These are phyloP conservation scores for Pholiota adiposa DNA, from an alignment of 1,284 basidiomycete species.

Conservation along the genomic window DNA sequence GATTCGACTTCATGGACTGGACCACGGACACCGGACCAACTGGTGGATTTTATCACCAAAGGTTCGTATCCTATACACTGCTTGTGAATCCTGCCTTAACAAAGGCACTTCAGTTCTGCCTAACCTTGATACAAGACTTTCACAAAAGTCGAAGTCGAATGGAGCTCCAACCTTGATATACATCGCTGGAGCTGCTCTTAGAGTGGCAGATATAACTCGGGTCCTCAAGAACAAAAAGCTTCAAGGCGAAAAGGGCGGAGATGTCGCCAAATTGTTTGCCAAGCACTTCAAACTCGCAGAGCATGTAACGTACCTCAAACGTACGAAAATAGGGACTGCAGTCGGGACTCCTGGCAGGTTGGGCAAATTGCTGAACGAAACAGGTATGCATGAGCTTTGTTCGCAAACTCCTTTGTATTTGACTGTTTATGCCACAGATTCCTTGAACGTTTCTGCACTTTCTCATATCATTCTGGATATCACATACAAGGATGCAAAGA, in stretches of 20 bases:
- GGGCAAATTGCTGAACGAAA: conserved; percentile 78
- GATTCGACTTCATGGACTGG: conserved; percentile 76
- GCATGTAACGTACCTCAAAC: conserved; percentile 75
- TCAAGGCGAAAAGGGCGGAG: conserved; percentile 77
- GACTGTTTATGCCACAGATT: conserved; percentile 48
- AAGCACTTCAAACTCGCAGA: conserved; percentile 85
- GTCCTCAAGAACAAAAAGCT: conserved; percentile 69
- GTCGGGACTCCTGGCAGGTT: conserved; percentile 84
- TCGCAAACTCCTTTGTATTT: background rate
- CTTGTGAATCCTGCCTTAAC: conserved; percentile 5
- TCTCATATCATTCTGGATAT: conserved; percentile 82
- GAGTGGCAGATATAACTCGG: conserved; percentile 78
- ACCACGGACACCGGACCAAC: conserved; percentile 67
- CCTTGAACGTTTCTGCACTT: conserved; percentile 69
- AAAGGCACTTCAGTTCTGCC: conserved; percentile 57
- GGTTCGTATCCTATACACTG: conserved; percentile 44
- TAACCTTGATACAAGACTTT: conserved; percentile 66
- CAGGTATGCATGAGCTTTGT: conserved; percentile 50
- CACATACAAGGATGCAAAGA: conserved; percentile 73
- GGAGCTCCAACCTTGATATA: conserved; percentile 82
- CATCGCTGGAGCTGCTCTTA: conserved; percentile 76
- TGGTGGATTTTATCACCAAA: conserved; percentile 75
- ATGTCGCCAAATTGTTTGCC: conserved; percentile 86
- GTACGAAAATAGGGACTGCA: conserved; percentile 77
- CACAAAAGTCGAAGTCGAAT: conserved; percentile 70